These are phyloP conservation scores for Pichia cabralensis DNA, from an alignment of 805 yeast species.

Conservation along the genomic window DNA sequence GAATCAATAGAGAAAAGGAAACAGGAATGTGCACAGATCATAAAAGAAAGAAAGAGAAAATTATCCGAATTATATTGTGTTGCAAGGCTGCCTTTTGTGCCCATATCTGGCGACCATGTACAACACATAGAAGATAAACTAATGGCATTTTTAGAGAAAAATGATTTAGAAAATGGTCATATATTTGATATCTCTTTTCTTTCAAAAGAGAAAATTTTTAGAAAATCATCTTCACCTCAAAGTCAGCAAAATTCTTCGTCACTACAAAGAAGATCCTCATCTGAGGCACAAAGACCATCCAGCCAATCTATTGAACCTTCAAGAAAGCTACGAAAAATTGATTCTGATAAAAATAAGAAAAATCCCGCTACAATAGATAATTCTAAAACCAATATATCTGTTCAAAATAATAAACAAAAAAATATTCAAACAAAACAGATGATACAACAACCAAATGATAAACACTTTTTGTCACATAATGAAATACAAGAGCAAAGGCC, in stretches of 20 bases:
- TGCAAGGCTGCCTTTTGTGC: slow-evolving; percentile 40
- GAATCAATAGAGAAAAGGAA: slow-evolving; percentile 38
- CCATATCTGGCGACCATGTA: slow-evolving; percentile 29
- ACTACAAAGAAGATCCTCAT: slow-evolving; percentile 8
- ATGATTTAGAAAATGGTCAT: slow-evolving; percentile 40
- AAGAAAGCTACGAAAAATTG: slow-evolving; percentile 2
- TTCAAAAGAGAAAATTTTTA: slow-evolving; percentile 26
- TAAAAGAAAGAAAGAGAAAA: slow-evolving; percentile 44
- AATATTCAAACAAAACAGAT: too few species aligned
- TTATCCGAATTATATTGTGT: slow-evolving; percentile 54
- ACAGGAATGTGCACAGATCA: slow-evolving; percentile 33
- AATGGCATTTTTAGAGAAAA: slow-evolving; percentile 38
- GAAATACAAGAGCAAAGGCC: too few species aligned
- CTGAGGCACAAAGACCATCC: neutral
- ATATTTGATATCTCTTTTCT: slow-evolving; percentile 27
- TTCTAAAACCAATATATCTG: too few species aligned
- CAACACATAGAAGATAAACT: slow-evolving; percentile 30
- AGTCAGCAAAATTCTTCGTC: slow-evolving; percentile 16
- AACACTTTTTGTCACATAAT: too few species aligned
- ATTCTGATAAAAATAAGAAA: too few species aligned
- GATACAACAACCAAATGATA: too few species aligned
- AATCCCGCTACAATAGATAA: too few species aligned
- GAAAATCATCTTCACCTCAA: slow-evolving; percentile 21
- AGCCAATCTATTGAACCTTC: slow-evolving; percentile 2
- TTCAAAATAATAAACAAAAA: too few species aligned